Evolutionary conservation across 2,329 filamentous ascomycete genomes (phyloP), one percentile per base, ranked within the genome.

Genomic region (Trichocomaceae sp.): DNA sequence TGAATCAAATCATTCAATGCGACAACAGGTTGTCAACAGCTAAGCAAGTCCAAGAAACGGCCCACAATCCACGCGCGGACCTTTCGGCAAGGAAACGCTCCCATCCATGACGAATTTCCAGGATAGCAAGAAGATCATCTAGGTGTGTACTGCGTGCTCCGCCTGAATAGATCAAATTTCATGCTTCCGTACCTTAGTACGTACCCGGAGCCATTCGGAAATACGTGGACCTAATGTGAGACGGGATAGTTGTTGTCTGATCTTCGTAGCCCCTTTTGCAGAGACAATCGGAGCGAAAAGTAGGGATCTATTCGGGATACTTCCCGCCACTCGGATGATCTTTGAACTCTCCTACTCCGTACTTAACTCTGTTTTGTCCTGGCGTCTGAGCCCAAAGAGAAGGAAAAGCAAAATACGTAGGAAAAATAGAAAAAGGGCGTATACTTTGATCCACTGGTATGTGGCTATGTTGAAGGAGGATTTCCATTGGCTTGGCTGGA

Each of bases 371-470:
- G 13, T n/a, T n/a, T n/a, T 39, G n/a, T 5, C n/a, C 35, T 13
- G 33, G 33, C 10, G 13, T 37, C 15, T 37, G 23, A 26, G 23
- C 23, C n/a, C n/a, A 26, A 26, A 26, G 8, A 26, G 8, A 26
- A 29, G 10, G 8, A 29, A 29, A 29, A 29, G 8, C 2, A 29
- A 29, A 29, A 29, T n/a, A n/a, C n/a, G n/a, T n/a, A n/a, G 10
- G 8, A 29, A 29, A 29, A 29, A 9, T 8, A 29, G 8, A 29
- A 29, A 29, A 29, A 29, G 8, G 23, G n/a, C 50, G 50, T 52
- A 52, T 29, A 29, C 50, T 52, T 52, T 52, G 50, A 50, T 50
- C 53, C 53, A 55, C 53, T 39, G n/a, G 23, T 44, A 31, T 47
- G 54, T 55, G 54, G 54, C 54, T 51, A 48, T 55, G 54, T 55